These are phyloP conservation scores for Lecanoromycetidae sp. DNA, from an alignment of 2,329 filamentous ascomycete species.

Conservation along the genomic window DNA sequence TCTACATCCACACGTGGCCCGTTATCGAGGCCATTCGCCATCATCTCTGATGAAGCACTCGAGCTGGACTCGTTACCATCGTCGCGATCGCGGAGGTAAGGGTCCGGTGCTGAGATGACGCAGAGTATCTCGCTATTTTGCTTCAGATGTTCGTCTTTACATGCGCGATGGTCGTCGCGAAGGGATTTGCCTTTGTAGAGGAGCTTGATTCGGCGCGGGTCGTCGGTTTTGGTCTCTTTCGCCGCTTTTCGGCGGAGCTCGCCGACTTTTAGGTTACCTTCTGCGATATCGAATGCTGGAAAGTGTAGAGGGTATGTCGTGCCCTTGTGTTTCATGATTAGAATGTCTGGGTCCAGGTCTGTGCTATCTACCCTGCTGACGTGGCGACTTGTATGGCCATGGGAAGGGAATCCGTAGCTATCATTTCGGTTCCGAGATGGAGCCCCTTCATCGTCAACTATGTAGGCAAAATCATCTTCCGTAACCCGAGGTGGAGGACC, in stretches of 20 bases:
- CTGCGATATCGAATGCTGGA: constrained; percentile 36
- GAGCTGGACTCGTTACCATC: constrained; percentile 16
- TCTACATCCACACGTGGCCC: constrained; percentile 14
- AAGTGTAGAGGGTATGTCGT: constrained; percentile 33
- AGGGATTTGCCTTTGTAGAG: constrained; percentile 37
- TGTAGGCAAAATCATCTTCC: constrained; percentile 30
- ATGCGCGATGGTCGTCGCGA: constrained; percentile 29
- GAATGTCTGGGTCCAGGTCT: constrained; percentile 28
- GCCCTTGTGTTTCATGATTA: constrained; percentile 33
- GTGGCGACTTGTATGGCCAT: background rate
- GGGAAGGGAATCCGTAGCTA: constrained; percentile 12
- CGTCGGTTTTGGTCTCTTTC: constrained; percentile 25
- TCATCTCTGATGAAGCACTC: constrained; percentile 9
- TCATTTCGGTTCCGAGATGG: constrained; percentile 15
- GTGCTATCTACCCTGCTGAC: constrained; percentile 3
- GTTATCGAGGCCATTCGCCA: constrained; percentile 12
- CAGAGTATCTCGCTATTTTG: constrained; percentile 37
- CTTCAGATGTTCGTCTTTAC: constrained; percentile 34
- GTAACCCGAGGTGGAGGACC: constrained; percentile 26
- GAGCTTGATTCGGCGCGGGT: constrained; percentile 30
- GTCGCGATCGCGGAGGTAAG: constrained; percentile 15
- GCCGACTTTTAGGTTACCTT: constrained; percentile 32
- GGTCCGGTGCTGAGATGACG: constrained; percentile 31
- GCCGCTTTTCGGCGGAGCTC: constrained; percentile 32
- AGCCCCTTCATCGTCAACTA: constrained; percentile 27